phyloP scores from a whole-genome alignment of 805 yeast species.

The Ogataea angusta region DNA sequence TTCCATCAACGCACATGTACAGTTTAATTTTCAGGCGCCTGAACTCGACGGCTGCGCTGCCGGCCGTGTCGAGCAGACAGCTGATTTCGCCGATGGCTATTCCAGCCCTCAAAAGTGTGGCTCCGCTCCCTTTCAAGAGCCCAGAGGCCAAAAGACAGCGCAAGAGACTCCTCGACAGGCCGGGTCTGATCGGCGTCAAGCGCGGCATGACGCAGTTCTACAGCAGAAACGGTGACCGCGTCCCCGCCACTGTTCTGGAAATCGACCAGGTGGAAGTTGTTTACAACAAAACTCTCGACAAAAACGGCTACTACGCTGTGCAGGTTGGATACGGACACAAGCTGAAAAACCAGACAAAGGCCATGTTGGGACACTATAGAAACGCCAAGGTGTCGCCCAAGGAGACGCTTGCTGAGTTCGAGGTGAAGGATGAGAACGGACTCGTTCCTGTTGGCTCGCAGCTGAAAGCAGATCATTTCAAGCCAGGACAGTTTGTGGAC shows the following conservation, averaged over 20 bases:
- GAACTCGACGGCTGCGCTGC: slow-evolving; percentile 38
- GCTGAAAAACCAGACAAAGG: slow-evolving; percentile 59
- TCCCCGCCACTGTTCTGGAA: slow-evolving; percentile 85
- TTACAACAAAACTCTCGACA: slow-evolving; percentile 61
- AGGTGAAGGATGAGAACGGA: slow-evolving; percentile 63
- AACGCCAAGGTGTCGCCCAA: slow-evolving; percentile 85
- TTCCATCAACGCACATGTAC: slow-evolving; percentile 4
- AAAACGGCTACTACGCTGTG: slow-evolving; percentile 81
- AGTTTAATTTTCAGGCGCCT: slow-evolving; percentile 15
- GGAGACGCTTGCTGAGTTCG: slow-evolving; percentile 68
- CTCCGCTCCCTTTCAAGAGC: slow-evolving; percentile 60
- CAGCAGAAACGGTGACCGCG: slow-evolving; percentile 61
- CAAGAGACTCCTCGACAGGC: slow-evolving; percentile 68
- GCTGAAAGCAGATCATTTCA: slow-evolving; percentile 79
- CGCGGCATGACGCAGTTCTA: slow-evolving; percentile 89
- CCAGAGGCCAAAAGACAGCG: slow-evolving; percentile 68
- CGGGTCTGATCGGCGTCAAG: slow-evolving; percentile 82
- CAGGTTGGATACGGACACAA: slow-evolving; percentile 82
- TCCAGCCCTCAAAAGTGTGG: slow-evolving; percentile 43
- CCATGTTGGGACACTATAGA: slow-evolving; percentile 71
- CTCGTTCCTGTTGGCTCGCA: slow-evolving; percentile 75
- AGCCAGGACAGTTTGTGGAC: slow-evolving; percentile 81
- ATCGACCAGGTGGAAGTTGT: slow-evolving; percentile 86
- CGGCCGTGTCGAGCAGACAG: slow-evolving; percentile 15
- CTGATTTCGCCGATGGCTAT: slow-evolving; percentile 47